Evolutionary conservation across 768 basidiomycete genomes (phyloP).

Genomic region (Solioccasus polychromus): DNA sequence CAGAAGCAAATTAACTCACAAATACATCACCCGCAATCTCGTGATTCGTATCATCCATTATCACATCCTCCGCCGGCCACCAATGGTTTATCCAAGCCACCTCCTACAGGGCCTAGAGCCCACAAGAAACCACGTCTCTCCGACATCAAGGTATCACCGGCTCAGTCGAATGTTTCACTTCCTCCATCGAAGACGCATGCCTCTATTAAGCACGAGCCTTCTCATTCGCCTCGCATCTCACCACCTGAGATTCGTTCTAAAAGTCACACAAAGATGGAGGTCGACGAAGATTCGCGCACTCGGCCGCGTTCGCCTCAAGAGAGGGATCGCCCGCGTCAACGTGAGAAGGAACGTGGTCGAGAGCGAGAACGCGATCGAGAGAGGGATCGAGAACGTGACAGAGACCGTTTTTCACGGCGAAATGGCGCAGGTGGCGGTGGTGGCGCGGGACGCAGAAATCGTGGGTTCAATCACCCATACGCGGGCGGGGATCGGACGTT

Average conservation of each 20-base stretch:
- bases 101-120: slow-evolving; percentile 77
- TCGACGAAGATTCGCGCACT: slow-evolving; percentile 50
- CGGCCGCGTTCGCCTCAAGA: slow-evolving; percentile 43
- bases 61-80: slow-evolving; percentile 30
- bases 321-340: slow-evolving; percentile 38
- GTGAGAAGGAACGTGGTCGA: slow-evolving; percentile 36
- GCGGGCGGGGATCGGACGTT: slow-evolving; percentile 69
- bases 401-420: slow-evolving; percentile 37
- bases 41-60: slow-evolving; percentile 40
- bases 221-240: slow-evolving; percentile 27
- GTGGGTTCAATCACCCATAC: slow-evolving; percentile 35
- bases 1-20: slow-evolving; percentile 35
- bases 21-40: slow-evolving; percentile 38
- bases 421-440: slow-evolving; percentile 45
- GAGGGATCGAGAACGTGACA: slow-evolving; percentile 34
- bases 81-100: slow-evolving; percentile 45
- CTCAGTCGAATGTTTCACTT: slow-evolving; percentile 30
- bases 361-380: slow-evolving; percentile 36
- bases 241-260: slow-evolving; percentile 29
- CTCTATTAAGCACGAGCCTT: slow-evolving; percentile 26
- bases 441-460: slow-evolving; percentile 36
- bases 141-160: slow-evolving; percentile 41
- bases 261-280: slow-evolving; percentile 46
- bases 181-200: slow-evolving; percentile 24
- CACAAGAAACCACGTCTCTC: slow-evolving; percentile 78